Evolutionary conservation across 208 protist species (phyloP), one percentile per base, ranked within the genome.

Genomic region (Acanthamoeba quina): DNA sequence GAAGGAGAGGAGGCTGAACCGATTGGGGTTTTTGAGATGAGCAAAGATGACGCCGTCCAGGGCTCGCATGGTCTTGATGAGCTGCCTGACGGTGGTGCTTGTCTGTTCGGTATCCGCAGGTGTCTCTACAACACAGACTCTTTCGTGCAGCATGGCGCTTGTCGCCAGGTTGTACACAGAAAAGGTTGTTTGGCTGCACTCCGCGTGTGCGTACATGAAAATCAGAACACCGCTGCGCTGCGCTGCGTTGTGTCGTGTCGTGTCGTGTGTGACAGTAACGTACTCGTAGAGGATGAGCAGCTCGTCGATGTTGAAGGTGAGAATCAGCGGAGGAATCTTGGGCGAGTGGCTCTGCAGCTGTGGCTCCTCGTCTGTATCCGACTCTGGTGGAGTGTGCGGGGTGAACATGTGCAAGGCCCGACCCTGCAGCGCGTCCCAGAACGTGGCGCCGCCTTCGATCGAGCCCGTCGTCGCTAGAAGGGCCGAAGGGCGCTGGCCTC

Each of bases 291-390:
- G 82, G 13, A 89, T 72, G 66, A 72, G 31, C 66, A 72, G 66
- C 24, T 72, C 66, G 31, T 72, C 66, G n/a, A 72, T 72, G n/a
- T 17, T 72, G 29, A 72, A 72, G n/a, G 66, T 72, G 66, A 72
- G 66, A 37, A 72, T 72, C 9, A 72, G 66, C 24, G 66, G 66
- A 17, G 66, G 66, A 6, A 72, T 72, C 66, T 62, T 62, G 56
- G 56, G 56, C 56, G 15, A 26, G 3, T 62, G 56, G 66, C 66
- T 41, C 31, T 19, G n/a, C 66, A 72, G 66, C 66, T 19, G 26
- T 24, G n/a, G 44, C 44, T 49, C 24, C 24, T 37, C n/a, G 66
- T 26, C 66, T 34, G n/a, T 15, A n/a, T 41, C 66, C 24, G n/a
- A 17, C 66, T 37, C 66, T 72, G 66, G 13, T 5, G n/a, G 24